These are phyloP conservation scores for Colletotrichum orchidophilum DNA, from an alignment of 2,329 filamentous ascomycete genomes.

Conservation along the genomic window DNA sequence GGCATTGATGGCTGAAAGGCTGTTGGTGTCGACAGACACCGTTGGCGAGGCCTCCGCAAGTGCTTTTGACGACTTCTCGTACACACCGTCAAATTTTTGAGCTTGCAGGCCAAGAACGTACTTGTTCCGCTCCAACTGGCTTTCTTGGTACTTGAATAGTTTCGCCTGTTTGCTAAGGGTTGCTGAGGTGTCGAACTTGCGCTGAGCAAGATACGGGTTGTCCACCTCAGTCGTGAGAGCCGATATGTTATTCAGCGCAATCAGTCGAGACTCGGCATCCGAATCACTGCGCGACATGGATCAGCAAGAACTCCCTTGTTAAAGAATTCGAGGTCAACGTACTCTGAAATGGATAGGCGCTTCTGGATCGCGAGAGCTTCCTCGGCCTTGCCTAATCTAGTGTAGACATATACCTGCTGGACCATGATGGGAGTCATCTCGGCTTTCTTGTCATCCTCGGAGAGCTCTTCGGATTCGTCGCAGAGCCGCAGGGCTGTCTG, in stretches of 20 bases:
- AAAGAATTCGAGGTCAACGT: constrained; percentile 42
- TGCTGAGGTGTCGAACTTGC: constrained; percentile 65
- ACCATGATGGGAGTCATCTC: constrained; percentile 80
- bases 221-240: constrained; percentile 50
- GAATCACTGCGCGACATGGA: constrained; percentile 60
- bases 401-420: constrained; percentile 79
- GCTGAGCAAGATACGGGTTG: constrained; percentile 77
- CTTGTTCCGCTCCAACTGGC: constrained; percentile 65
- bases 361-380: constrained; percentile 72
- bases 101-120: constrained; percentile 72
- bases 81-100: constrained; percentile 73
- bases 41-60: constrained; percentile 44
- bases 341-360: constrained; percentile 70
- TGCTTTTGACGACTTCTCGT: constrained; percentile 55
- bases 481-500: constrained; percentile 77
- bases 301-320: constrained; percentile 39
- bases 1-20: constrained; percentile 66
- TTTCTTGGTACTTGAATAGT: constrained; percentile 75
- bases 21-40: constrained; percentile 45
- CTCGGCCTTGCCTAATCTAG: constrained; percentile 70
- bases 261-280: constrained; percentile 72
- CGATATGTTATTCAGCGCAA: constrained; percentile 72
- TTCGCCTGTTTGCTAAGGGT: constrained; percentile 66
- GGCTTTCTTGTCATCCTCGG: constrained; percentile 76
- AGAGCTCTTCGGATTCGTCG: constrained; percentile 76